Evolutionary conservation across 768 basidiomycete genomes (phyloP).

Genomic region (Tulasnella sp.): DNA sequence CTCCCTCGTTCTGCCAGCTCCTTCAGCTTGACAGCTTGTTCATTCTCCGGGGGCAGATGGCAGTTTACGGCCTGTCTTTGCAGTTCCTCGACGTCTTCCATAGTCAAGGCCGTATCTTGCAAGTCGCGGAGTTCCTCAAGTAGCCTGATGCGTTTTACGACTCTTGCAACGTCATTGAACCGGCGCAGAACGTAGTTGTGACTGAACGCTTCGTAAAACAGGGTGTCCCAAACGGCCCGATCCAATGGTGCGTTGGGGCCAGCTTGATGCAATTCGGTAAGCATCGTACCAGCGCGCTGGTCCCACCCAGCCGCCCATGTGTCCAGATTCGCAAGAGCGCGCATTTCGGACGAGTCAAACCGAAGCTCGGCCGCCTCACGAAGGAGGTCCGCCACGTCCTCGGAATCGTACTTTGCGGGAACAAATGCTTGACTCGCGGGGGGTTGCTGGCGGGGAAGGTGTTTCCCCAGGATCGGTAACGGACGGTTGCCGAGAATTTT

Average conservation of each 20-base stretch:
- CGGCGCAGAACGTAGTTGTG: constrained; percentile 82
- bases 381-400: constrained; percentile 62
- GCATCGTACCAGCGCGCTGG: constrained; percentile 23
- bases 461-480: constrained; percentile 24
- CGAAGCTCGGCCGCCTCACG: constrained; percentile 68
- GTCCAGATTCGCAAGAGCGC: constrained; percentile 24
- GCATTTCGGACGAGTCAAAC: constrained; percentile 70
- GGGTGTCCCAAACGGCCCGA: constrained; percentile 60
- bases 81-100: constrained; percentile 69
- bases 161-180: constrained; percentile 67
- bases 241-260: constrained; percentile 44
- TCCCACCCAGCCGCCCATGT: constrained; percentile 26
- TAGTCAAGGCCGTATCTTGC: constrained; percentile 56
- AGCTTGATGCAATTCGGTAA: constrained; percentile 27
- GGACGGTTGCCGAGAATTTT: background rate
- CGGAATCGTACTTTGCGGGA: constrained; percentile 58
- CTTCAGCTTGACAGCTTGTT: constrained; percentile 55
- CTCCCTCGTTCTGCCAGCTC: constrained; percentile 58
- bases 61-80: constrained; percentile 62
- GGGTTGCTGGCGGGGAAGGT: background rate
- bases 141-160: constrained; percentile 70
- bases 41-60: constrained; percentile 56
- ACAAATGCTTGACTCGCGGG: constrained; percentile 32
- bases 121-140: constrained; percentile 66
- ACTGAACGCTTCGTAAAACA: constrained; percentile 62